Base-by-base conservation (phyloP, 371 early-diverging fungal species). In the Mortierella sp. region DNA sequence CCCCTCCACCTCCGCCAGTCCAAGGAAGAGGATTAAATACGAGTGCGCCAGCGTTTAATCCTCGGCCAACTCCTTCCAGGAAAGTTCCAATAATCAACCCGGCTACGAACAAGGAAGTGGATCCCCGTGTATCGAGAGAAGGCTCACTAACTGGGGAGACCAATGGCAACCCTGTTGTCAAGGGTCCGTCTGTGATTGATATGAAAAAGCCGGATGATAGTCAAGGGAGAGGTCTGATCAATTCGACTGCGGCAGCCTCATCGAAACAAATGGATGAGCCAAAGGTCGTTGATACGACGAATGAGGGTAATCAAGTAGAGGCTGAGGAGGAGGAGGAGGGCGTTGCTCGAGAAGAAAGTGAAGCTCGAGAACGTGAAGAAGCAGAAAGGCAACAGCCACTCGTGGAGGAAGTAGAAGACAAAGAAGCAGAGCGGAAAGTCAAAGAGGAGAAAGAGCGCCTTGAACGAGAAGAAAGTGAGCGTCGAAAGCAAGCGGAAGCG, bases 31-130 rank as follows among this genome's bases (percentile, higher is more conserved):
- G 63, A 25, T 68, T 82, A 51, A 84, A 82, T 58, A 48, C 66
- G 26, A 70, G 30, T 30, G 75, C 75, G 28, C 62, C 64, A 9
- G 62, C 83, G 19, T 89, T 87, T 66, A 83, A 84, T 15, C 79
- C 83, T 11, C 84, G 37, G 9, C 37, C 37, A 37, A 9, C 82
- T 57, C 75, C 65, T 16, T 85, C 80, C 57, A 87, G 82, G 67
- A 84, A 86, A 15, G 89, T 92, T 66, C 84, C 86, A 51, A 95
- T 95, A 69, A 89, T 91, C 58, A 86, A 94, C 70, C 95, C 95
- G 1, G 84, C 85, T 2, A 93, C 93, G 23, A 89, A 86, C 71
- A 83, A 88, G 60, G 90, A 90, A 56, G 86, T 93, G 67, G 85
- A 89, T 37, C 37, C 82, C 7, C 64, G 69, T 18, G 56, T 72